A percentile compares a stretch with the other conserved stretches of the same genome.
These are phyloP conservation scores for Trametes gibbosa DNA, from an alignment of 768 basidiomycete species.

Conservation along the genomic window DNA sequence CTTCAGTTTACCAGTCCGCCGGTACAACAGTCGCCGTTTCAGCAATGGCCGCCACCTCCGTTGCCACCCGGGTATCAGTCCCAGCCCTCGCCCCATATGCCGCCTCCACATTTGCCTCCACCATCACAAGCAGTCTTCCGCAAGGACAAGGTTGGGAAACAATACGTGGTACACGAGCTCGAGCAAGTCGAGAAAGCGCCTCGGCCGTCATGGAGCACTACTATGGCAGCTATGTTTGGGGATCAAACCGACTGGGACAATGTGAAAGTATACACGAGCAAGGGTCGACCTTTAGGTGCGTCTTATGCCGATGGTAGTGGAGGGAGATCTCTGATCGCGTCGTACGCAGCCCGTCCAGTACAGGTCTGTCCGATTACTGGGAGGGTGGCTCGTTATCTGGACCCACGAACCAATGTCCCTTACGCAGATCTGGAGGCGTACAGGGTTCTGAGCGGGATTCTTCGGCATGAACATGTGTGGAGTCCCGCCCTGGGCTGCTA, in stretches of 20 bases:
- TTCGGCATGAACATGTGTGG: conserved; percentile 75
- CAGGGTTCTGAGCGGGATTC: conserved; percentile 53
- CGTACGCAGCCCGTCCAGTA: conserved; percentile 54
- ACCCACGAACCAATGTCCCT: conserved; percentile 77
- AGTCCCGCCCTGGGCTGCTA: conserved; percentile 42
- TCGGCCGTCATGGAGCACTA: conserved; percentile 65
- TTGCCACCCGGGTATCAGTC: conserved; percentile 9
- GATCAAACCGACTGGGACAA: conserved; percentile 81
- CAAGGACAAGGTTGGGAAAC: conserved; percentile 56
- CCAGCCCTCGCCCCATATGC: conserved; percentile 26
- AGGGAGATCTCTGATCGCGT: neutral
- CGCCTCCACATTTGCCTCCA: conserved; percentile 14
- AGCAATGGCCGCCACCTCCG: conserved; percentile 10
- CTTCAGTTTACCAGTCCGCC: neutral
- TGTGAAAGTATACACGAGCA: conserved; percentile 59
- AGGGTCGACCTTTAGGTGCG: conserved; percentile 64
- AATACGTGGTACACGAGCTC: conserved; percentile 69
- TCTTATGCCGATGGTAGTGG: conserved; percentile 12
- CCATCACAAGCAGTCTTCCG: conserved; percentile 31
- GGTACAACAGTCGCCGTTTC: conserved; percentile 4
- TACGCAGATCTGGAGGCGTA: conserved; percentile 73
- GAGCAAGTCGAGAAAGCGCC: conserved; percentile 43
- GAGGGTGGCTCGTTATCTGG: conserved; percentile 68
- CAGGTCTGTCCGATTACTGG: conserved; percentile 80
- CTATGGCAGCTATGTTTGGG: conserved; percentile 83